Evolutionary conservation across 2,329 filamentous ascomycete genomes (phyloP).

Genomic region (Exophiala sp.): DNA sequence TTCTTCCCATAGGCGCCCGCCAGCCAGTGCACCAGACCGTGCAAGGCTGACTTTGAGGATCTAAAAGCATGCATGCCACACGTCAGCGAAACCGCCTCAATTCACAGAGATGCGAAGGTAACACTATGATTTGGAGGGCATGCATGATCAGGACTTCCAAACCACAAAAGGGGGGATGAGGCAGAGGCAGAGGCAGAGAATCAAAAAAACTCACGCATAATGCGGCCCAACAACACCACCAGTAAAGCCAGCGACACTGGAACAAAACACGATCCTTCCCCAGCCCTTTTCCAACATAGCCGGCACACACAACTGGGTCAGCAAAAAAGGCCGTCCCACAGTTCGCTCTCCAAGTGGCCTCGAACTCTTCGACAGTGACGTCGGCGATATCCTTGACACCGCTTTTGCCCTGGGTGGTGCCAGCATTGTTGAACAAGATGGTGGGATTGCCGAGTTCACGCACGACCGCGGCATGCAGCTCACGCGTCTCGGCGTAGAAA

Average conservation of each 20-base stretch:
- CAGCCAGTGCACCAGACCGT: conserved; percentile 45
- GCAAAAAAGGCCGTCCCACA: conserved; percentile 56
- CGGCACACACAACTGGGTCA: conserved; percentile 55
- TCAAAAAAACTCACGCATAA: conserved; percentile 31
- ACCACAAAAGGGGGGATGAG: too few species aligned
- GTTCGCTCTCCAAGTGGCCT: conserved; percentile 58
- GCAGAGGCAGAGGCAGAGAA: neutral
- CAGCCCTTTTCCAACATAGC: conserved; percentile 55
- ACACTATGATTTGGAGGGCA: too few species aligned
- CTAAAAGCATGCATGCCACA: conserved; percentile 23
- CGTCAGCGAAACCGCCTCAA: too few species aligned
- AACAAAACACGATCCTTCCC: conserved; percentile 60
- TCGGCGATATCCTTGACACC: conserved; percentile 44
- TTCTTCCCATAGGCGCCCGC: conserved; percentile 39
- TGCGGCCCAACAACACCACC: conserved; percentile 59
- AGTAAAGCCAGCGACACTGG: conserved; percentile 57
- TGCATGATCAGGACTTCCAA: too few species aligned
- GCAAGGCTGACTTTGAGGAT: conserved; percentile 41
- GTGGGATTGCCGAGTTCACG: conserved; percentile 33
- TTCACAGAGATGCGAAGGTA: too few species aligned
- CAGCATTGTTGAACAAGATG: conserved; percentile 51
- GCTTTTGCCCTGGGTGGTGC: conserved; percentile 51
- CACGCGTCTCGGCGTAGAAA: conserved; percentile 35
- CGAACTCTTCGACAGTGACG: conserved; percentile 59
- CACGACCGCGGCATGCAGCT: conserved; percentile 33